phyloP scores from a whole-genome alignment of 208 protist genomes.

The Trypanosoma lewisi region DNA sequence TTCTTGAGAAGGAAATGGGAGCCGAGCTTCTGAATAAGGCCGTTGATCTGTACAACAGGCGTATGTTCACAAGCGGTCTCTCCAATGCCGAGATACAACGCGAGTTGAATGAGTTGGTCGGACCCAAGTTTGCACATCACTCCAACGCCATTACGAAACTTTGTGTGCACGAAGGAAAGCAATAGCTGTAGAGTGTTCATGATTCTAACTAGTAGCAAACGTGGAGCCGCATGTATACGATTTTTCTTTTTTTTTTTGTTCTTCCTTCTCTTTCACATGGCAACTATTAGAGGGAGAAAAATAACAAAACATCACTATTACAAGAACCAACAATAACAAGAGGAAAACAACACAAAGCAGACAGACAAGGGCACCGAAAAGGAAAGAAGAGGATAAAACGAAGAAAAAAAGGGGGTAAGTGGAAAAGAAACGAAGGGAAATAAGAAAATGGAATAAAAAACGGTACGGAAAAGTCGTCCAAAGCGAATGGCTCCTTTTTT shows the following conservation, averaged over 20 bases:
- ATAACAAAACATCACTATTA: too few relatives aligned
- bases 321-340: too few relatives aligned
- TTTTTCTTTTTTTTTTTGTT: constrained; percentile 20
- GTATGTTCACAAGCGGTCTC: constrained; percentile 48
- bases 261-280: not conserved
- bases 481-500: not conserved
- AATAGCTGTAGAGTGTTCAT: constrained; percentile 32
- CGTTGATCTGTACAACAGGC: constrained; percentile 69
- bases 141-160: constrained; percentile 85
- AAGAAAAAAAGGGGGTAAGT: not conserved
- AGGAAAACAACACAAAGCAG: too few relatives aligned
- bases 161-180: constrained; percentile 78
- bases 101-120: constrained; percentile 68
- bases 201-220: not conserved
- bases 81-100: constrained; percentile 69
- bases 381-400: constrained; percentile 10
- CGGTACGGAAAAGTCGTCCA: too few relatives aligned
- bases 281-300: too few relatives aligned
- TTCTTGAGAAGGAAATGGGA: constrained; percentile 77
- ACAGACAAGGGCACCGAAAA: not conserved
- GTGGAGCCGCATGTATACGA: not conserved
- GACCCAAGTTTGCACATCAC: constrained; percentile 58
- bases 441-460: too few relatives aligned
- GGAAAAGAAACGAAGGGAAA: not conserved
- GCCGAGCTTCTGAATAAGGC: constrained; percentile 56